Evolutionary conservation across 371 early-diverging fungal genomes (phyloP), one percentile per base, ranked within the genome.

Genomic region (Saksenaea vasiformis): DNA sequence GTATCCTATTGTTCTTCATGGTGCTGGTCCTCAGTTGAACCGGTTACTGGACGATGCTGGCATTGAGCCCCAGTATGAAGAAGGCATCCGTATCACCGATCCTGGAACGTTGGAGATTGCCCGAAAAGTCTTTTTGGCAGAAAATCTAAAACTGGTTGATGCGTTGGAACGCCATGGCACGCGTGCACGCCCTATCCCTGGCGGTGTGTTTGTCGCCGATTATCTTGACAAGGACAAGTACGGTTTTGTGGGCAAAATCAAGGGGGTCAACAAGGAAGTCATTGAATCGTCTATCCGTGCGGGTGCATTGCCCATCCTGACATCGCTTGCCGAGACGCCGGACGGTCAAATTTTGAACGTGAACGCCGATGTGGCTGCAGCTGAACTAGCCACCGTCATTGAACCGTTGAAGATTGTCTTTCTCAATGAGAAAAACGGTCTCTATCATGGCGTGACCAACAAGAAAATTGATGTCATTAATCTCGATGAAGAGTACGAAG

Each of bases 301-400:
- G 37, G 96, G 96, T 15, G 94, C 95, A 8, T 83, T 97, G 62
- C 97, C 98, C 14, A 97, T 98, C 68, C 78, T 98, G 66, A 97
- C 97, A 13, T 90, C 91, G 55, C 83, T 98, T 26, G 97, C 98
- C n/a, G 97, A 97, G 76, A 97, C 98, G 1, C 92, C 93, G 34
- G 86, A 88, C 36, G 97, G 98, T 56, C 98, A 98, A 80, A 95
- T 96, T 63, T 80, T 98, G 70, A 98, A 98, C 55, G 97, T 97
- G 57, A 98, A 98, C 76, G 98, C 98, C 34, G 98, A 98, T 78
- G 93, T 96, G 13, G 98, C 97, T 17, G 97, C 97, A 17, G 95
- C 95, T 54, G 98, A 97, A 76, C 83, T 98, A 55, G 97, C 97
- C 17, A 89, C 92, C 31, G 98, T 93, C 1, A 74, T 98, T 31